A percentile compares a stretch with the other conserved stretches of the same genome.
Conservation (phyloP, 148 eudicot genomes). For the Beta vulgaris region DNA sequence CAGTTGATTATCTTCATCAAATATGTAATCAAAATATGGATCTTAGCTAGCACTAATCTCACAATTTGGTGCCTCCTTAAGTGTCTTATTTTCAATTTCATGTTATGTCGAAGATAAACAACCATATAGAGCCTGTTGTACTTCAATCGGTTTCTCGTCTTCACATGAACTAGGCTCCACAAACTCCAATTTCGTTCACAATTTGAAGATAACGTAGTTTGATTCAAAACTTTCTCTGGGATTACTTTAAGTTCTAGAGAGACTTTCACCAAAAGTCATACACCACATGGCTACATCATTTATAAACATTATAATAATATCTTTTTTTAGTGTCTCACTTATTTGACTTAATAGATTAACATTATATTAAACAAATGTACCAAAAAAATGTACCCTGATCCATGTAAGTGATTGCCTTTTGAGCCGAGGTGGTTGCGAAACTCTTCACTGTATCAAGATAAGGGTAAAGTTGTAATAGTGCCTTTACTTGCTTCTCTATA, state of each 20-base stretch:
- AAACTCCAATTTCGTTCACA: conserved; percentile 25
- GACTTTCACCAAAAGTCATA: neutral
- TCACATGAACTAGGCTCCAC: conserved; percentile 10
- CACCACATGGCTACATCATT: conserved; percentile 14
- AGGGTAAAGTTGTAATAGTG: neutral
- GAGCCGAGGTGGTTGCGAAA: neutral
- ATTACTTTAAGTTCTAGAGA: neutral
- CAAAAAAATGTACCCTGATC: neutral
- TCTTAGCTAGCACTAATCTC: conserved; percentile 1
- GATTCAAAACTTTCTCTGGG: conserved; percentile 5
- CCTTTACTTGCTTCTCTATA: neutral
- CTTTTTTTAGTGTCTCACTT: too few relatives aligned
- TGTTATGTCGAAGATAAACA: neutral
- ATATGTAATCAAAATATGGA: conserved; percentile 15
- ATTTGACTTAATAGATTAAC: too few relatives aligned
- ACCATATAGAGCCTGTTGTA: conserved; percentile 5
- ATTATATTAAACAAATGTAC: too few relatives aligned
- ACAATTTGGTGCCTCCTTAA: neutral
- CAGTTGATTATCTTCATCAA: neutral
- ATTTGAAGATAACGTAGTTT: conserved; percentile 9
- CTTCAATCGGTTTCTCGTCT: neutral
- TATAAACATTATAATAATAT: too few relatives aligned
- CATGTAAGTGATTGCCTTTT: neutral
- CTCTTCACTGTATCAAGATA: neutral
- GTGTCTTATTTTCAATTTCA: conserved; percentile 3